These are phyloP conservation scores for Hylodesmum podocarpum DNA, from an alignment of 306 rosid species.

Conservation along the genomic window DNA sequence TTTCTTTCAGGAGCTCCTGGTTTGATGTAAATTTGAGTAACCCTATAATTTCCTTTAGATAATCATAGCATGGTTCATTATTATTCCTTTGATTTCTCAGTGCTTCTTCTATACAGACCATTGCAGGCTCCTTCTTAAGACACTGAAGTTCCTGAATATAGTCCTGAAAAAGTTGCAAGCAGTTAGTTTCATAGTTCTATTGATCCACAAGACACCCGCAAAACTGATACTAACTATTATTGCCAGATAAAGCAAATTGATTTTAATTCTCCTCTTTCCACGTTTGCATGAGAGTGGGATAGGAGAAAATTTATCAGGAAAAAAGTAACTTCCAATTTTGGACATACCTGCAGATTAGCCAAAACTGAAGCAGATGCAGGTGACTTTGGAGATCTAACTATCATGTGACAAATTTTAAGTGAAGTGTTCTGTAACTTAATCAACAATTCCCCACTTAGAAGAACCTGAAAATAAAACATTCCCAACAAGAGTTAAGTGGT, in stretches of 20 bases:
- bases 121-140: constrained; percentile 62
- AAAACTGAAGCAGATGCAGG: constrained; percentile 49
- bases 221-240: neutral
- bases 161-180: constrained; percentile 49
- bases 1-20: constrained; percentile 81
- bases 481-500: constrained; percentile 13
- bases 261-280: neutral
- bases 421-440: constrained; percentile 56
- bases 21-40: constrained; percentile 62
- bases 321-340: constrained; percentile 25
- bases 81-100: constrained; percentile 53
- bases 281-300: neutral
- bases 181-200: constrained; percentile 30
- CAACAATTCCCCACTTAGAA: constrained; percentile 61
- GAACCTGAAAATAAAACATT: constrained; percentile 56
- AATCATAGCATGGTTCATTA: constrained; percentile 45
- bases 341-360: constrained; percentile 68
- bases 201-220: constrained; percentile 25
- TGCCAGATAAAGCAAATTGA: neutral
- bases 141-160: constrained; percentile 66
- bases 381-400: constrained; percentile 51
- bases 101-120: constrained; percentile 67
- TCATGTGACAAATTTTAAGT: constrained; percentile 51
- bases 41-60: constrained; percentile 58
- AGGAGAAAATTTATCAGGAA: constrained; percentile 17